Evolutionary conservation across 1,139 yeast genomes (phyloP), one percentile per base, ranked within the genome.

Genomic region (Pichia sp.): DNA sequence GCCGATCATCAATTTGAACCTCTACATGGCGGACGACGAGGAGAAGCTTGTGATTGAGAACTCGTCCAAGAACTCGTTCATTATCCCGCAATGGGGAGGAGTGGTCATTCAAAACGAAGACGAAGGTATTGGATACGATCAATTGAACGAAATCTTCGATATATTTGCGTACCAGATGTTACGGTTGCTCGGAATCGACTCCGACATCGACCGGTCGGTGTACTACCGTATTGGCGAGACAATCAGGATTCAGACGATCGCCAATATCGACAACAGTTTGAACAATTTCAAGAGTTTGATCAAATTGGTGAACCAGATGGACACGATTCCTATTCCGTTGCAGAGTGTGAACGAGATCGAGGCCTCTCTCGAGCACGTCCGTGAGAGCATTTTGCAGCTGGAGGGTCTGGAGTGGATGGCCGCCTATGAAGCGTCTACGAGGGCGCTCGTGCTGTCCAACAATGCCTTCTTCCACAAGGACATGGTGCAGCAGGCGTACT

Each of bases 81-180:
- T 87, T 45, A 78, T 91, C 30, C 96, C 97, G 8, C 96, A 88
- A 67, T 91, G 96, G 96, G 98, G 98, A 20, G 85, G 85, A 3
- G 74, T 84, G 4, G 65, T 68, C 43, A 72, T 83, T 21, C 65
- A 77, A 48, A 79, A 83, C 58, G 70, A 75, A 37, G 28, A 58
- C 34, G 53, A 42, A 34, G n/a, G 8, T 7, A 31, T 51, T 17
- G 30, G 72, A 1, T 67, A 69, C 30, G 65, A 64, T 0, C 85
- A 80, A 41, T 68, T 91, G 48, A 58, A 69, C 18, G 83, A 85
- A 2, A 67, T 79, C 0, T 67, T 90, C 63, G 88, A 85, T 53
- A 74, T 75, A 1, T 90, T 91, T 63, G 75, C 93, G 2, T 75
- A 85, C 0, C 96, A 91, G 60, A 68, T 90, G 27, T 78, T 89